phyloP scores from a whole-genome alignment of 805 yeast genomes.

The Grigorovia humatica region DNA sequence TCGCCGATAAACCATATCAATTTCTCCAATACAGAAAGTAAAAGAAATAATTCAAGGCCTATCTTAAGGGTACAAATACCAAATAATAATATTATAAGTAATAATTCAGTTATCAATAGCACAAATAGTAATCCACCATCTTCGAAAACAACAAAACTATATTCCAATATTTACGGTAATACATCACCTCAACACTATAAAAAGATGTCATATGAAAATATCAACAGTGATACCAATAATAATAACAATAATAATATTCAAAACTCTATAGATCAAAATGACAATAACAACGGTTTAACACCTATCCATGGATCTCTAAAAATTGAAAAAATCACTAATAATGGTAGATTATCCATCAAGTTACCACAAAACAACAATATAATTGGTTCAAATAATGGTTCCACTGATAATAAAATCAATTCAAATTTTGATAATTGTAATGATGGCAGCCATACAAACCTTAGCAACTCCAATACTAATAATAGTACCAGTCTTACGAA shows the following conservation, averaged over 20 bases:
- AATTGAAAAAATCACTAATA: conserved; percentile 1
- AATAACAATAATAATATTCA: not conserved
- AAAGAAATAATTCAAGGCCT: conserved; percentile 33
- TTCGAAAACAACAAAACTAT: conserved; percentile 27
- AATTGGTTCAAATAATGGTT: no score
- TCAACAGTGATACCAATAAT: not conserved
- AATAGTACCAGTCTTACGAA: not conserved
- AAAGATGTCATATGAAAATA: conserved; percentile 28
- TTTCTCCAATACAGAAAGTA: not conserved
- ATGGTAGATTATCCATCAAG: not conserved
- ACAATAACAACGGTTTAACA: not conserved
- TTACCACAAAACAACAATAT: not conserved
- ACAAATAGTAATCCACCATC: conserved; percentile 13
- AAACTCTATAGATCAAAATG: not conserved
- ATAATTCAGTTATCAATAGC: conserved; percentile 15
- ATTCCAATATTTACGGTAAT: conserved; percentile 6
- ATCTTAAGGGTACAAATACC: conserved; percentile 60
- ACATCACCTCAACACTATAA: conserved; percentile 4
- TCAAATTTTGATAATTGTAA: not conserved
- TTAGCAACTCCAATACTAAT: not conserved
- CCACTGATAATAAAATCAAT: no score
- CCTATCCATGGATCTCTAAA: conserved; percentile 3
- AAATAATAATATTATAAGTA: conserved; percentile 27
- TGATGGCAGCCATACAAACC: not conserved
- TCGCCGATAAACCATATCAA: not conserved